A percentile compares a stretch with the other conserved stretches of the same genome.
Conservation (phyloP, 768 basidiomycete genomes). For the Boletus speciosus region DNA sequence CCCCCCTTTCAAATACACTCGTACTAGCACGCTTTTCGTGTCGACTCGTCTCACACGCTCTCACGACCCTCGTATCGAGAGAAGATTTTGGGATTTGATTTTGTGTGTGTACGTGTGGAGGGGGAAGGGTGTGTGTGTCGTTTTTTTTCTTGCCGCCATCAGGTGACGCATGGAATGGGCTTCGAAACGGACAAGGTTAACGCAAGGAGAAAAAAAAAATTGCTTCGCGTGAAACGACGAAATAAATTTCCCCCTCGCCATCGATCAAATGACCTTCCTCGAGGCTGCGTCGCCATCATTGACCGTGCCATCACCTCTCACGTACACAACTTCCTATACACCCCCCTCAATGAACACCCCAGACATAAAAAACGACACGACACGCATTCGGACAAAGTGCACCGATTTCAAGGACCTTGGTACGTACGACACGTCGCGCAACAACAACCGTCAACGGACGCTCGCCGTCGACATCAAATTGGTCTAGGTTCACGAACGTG, state of each 20-base stretch:
- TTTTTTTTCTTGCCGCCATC: background rate
- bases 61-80: background rate
- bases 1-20: background rate
- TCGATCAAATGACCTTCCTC: background rate
- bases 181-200: conserved; percentile 11
- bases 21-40: background rate
- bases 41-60: background rate
- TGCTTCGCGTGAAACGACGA: background rate
- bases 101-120: background rate
- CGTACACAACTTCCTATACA: background rate
- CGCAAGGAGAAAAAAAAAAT: background rate
- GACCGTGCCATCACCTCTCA: background rate
- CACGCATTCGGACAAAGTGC: background rate
- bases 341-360: background rate
- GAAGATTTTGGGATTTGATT: conserved; percentile 26
- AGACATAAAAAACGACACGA: no score
- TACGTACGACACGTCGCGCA: background rate
- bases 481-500: background rate
- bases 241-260: background rate
- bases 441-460: background rate
- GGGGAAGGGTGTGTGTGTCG: background rate
- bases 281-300: background rate
- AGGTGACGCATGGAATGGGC: background rate
- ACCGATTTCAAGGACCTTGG: background rate
- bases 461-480: background rate